phyloP scores from a whole-genome alignment of 2,329 filamentous ascomycete genomes.

The Fusarium sp. region DNA sequence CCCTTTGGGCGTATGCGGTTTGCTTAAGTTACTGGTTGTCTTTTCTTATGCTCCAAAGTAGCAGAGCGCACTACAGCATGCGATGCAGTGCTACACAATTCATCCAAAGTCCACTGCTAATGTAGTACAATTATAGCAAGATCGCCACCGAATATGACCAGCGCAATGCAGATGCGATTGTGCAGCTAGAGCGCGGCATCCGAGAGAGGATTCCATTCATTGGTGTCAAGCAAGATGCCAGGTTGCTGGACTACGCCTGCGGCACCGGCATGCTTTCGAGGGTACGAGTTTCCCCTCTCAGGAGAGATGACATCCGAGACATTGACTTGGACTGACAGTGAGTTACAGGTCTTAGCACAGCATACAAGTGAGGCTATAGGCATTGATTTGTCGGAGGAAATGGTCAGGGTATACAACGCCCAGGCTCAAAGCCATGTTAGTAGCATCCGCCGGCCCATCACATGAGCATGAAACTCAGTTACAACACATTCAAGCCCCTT shows the following conservation, averaged over 20 bases:
- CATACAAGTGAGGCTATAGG: constrained; percentile 66
- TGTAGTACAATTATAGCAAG: constrained; percentile 37
- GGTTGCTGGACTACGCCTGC: constrained; percentile 79
- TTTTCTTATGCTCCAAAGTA: constrained; percentile 11
- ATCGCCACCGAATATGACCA: constrained; percentile 54
- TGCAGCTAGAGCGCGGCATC: constrained; percentile 64
- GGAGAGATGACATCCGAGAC: background rate
- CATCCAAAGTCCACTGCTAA: constrained; percentile 24
- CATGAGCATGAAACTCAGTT: background rate
- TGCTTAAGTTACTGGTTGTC: constrained; percentile 4
- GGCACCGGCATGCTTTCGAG: constrained; percentile 74
- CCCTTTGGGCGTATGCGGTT: background rate
- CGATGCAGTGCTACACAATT: background rate
- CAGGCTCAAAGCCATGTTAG: constrained; percentile 63
- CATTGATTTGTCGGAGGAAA: constrained; percentile 75
- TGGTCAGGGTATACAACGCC: constrained; percentile 74
- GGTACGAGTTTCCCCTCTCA: constrained; percentile 52
- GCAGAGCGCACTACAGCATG: constrained; percentile 2
- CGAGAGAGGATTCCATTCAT: constrained; percentile 67
- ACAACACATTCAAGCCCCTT: background rate
- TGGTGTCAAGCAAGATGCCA: constrained; percentile 59
- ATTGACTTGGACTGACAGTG: background rate
- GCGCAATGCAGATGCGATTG: constrained; percentile 63
- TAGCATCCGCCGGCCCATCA: background rate
- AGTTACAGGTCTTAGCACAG: constrained; percentile 34